Evolutionary conservation across 495 filamentous ascomycete species (phyloP).

Genomic region (Neurospora pannonica): DNA sequence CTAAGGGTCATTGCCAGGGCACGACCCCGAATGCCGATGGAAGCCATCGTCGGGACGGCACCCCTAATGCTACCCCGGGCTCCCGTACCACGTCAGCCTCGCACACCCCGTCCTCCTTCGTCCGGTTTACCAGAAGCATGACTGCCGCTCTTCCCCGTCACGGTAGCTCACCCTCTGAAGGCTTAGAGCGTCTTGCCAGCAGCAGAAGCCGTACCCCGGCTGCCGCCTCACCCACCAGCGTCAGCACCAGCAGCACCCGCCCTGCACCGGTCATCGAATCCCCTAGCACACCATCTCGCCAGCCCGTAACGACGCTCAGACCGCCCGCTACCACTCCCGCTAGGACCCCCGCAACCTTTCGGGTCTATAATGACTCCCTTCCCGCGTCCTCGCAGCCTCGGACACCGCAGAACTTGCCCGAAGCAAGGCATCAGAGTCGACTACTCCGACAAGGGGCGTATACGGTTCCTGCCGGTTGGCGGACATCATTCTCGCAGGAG

Average conservation of each 20-base stretch:
- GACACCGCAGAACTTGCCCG: conserved; percentile 45
- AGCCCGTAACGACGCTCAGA: neutral
- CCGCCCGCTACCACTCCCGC: neutral
- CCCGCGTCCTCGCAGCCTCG: conserved; percentile 44
- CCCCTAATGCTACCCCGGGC: neutral
- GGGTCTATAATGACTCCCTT: conserved; percentile 44
- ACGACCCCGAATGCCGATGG: neutral
- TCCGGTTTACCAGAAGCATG: neutral
- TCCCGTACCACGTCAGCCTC: neutral
- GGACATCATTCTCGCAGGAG: conserved; percentile 6
- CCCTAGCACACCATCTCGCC: neutral
- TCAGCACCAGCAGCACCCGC: neutral
- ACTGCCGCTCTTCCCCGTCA: neutral
- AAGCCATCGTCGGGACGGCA: neutral
- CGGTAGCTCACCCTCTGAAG: neutral
- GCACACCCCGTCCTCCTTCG: neutral
- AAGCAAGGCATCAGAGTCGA: conserved; percentile 39
- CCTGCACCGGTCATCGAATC: neutral
- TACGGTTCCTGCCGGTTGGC: conserved; percentile 30
- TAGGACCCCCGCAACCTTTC: neutral
- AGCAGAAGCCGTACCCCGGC: neutral
- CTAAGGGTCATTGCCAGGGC: neutral
- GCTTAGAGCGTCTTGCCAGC: neutral
- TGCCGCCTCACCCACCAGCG: neutral
- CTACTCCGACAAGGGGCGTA: conserved; percentile 27